These are phyloP conservation scores for Moesziomyces aphidis DNA, from an alignment of 1,284 basidiomycete genomes.

Conservation along the genomic window DNA sequence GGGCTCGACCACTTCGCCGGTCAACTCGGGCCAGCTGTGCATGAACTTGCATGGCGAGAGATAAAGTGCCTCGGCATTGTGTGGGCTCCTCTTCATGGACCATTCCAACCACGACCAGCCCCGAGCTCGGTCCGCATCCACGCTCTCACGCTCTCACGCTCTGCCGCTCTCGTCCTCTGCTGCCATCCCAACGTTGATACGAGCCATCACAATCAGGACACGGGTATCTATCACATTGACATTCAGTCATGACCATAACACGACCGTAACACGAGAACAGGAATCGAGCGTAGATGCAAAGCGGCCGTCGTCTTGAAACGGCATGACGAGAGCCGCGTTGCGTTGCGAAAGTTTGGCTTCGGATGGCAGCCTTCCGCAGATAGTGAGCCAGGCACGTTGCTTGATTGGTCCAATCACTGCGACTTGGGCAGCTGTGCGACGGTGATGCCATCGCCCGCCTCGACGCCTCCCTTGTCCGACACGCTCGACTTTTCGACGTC, in stretches of 20 bases:
- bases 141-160: neutral
- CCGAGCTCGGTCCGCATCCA: slow-evolving; percentile 21
- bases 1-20: neutral
- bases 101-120: neutral
- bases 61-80: too few species aligned
- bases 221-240: slow-evolving; percentile 16
- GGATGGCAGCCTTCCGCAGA: slow-evolving; percentile 10
- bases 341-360: neutral
- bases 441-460: slow-evolving; percentile 1
- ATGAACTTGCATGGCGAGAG: too few species aligned
- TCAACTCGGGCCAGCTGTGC: neutral
- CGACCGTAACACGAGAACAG: neutral
- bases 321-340: too few species aligned
- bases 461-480: slow-evolving; percentile 7
- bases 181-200: too few species aligned
- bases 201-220: neutral
- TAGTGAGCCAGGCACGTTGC: too few species aligned
- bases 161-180: neutral
- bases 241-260: neutral
- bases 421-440: slow-evolving; percentile 14
- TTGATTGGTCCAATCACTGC: neutral
- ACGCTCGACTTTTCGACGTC: slow-evolving; percentile 34
- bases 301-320: too few species aligned
- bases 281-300: too few species aligned
- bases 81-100: too few species aligned